Conservation (phyloP, 768 basidiomycete species). For the Candolleomyces eurysporus region DNA sequence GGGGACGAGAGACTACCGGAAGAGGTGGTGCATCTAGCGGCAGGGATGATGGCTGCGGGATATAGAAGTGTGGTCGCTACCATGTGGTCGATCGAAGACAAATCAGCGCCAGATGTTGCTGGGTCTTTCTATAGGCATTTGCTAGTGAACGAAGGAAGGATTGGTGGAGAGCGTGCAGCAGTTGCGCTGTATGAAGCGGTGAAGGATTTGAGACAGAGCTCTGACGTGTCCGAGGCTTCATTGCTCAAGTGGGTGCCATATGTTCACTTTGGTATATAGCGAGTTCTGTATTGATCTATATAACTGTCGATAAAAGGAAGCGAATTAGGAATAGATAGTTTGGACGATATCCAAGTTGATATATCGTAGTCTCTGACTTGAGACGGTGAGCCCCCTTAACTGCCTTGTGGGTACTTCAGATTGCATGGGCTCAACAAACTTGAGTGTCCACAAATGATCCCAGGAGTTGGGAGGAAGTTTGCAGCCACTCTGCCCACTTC, state of each 20-base stretch:
- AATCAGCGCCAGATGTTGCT: constrained; percentile 26
- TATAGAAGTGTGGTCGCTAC: constrained; percentile 32
- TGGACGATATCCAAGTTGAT: no score
- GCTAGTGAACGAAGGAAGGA: not conserved
- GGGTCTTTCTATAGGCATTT: constrained; percentile 24
- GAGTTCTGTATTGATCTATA: no score
- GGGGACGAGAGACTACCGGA: constrained; percentile 26
- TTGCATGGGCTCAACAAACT: no score
- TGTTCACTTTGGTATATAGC: constrained; percentile 8
- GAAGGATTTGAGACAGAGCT: constrained; percentile 10
- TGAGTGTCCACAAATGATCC: no score
- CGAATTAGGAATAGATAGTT: no score
- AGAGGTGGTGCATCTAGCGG: constrained; percentile 37
- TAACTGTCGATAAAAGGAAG: no score
- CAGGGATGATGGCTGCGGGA: constrained; percentile 34
- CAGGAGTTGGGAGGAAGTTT: no score
- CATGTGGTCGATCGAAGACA: constrained; percentile 38
- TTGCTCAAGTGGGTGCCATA: constrained; percentile 17
- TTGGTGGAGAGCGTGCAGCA: constrained; percentile 12
- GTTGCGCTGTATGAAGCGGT: constrained; percentile 16
- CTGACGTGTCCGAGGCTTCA: constrained; percentile 5
- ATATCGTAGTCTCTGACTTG: no score
- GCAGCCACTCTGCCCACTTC: no score
- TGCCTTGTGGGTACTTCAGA: no score
- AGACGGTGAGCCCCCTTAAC: no score